Base-by-base conservation (phyloP, 768 basidiomycete genomes). In the Crassisporium funariophilum region DNA sequence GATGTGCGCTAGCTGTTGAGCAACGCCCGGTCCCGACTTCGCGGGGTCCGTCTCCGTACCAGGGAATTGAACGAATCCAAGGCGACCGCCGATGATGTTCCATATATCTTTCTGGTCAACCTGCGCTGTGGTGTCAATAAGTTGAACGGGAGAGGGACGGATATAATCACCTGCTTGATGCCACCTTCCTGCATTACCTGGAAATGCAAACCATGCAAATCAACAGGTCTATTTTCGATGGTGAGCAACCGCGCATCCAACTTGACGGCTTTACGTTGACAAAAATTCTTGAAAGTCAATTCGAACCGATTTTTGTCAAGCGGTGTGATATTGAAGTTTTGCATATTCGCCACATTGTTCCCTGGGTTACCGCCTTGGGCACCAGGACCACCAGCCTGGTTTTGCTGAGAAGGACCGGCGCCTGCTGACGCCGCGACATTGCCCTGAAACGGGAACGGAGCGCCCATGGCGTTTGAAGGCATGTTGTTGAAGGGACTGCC, bases 31-130 rank as follows among this genome's bases (percentile, higher is more conserved):
- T 3, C 82, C 83, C 20, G 76, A 74, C 54, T 78, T 82, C 4
- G 79, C 71, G 9, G 86, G 84, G 50, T 86, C 82, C 4, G 70
- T 62, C 1, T 79, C 82, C 9, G 67, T 77, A 4, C 74, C 83
- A 2, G 82, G 82, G 53, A 88, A 86, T 43, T 82, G 74, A 2
- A 83, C 74, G 55, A 83, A 80, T 13, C 81, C 83, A 64, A 90
- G 71, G 17, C 75, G 76, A n/a, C 77, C 87, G 13, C 78, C 88
- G 46, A 90, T 78, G 35, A 84, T 67, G 12, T 76, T 57, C 88
- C 87, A 89, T 21, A 47, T 72, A 50, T 86, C 84, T 37, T 76
- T 74, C 46, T 67, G 65, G 19, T 69, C 68, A 10, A 84, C 77
- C 84, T 86, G 43, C n/a, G 29, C n/a, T 12, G 27, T 53, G 29